These are phyloP conservation scores for Hyparrhenia diplandra DNA, from an alignment of 176 grass and related monocot genomes.

Conservation along the genomic window DNA sequence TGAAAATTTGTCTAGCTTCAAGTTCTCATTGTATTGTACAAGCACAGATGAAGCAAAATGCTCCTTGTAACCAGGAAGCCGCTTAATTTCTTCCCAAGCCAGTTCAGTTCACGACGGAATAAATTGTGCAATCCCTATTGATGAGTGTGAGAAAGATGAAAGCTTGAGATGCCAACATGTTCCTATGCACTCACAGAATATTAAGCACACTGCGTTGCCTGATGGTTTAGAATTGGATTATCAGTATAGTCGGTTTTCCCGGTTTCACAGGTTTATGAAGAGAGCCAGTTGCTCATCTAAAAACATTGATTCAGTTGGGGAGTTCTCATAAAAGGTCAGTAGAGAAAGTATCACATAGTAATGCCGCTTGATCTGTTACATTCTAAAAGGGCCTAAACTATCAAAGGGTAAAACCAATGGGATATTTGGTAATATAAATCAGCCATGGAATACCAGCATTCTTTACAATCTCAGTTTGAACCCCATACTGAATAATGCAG, in stretches of 20 bases:
- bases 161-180: constrained; percentile 19
- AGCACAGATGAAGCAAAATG: constrained; percentile 28
- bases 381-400: constrained; percentile 25
- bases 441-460: constrained; percentile 34
- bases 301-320: constrained; percentile 7
- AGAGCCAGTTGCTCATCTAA: constrained; percentile 23
- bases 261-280: constrained; percentile 41
- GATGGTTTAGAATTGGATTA: constrained; percentile 39
- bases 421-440: constrained; percentile 27
- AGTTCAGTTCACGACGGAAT: constrained; percentile 30
- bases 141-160: constrained; percentile 27
- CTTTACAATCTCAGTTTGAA: constrained; percentile 71
- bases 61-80: constrained; percentile 34
- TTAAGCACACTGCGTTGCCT: constrained; percentile 23
- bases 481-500: constrained; percentile 57
- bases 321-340: constrained; percentile 23
- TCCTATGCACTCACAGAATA: constrained; percentile 18
- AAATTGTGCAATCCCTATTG: constrained; percentile 22
- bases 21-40: constrained; percentile 23
- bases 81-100: constrained; percentile 35
- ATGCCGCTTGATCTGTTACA: constrained; percentile 27
- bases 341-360: constrained; percentile 37
- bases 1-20: constrained; percentile 32
- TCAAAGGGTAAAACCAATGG: constrained; percentile 23
- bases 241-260: constrained; percentile 47